These are phyloP conservation scores for Mallotus japonicus DNA, from an alignment of 441 rosid genomes.

Conservation along the genomic window DNA sequence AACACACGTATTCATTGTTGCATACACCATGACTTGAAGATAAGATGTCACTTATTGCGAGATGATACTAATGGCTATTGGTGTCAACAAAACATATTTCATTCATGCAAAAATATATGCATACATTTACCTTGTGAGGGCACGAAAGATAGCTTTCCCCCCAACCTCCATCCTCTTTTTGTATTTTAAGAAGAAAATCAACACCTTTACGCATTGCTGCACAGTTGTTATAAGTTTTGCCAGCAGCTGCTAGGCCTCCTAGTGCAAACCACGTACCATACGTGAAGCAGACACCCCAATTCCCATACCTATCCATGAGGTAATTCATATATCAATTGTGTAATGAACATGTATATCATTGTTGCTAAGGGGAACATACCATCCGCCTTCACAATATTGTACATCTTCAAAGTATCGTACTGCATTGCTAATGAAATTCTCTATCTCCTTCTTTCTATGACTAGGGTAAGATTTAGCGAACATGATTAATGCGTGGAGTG, in stretches of 20 bases:
- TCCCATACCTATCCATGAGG: conserved; percentile 29
- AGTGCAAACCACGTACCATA: conserved; percentile 50
- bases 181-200: conserved; percentile 36
- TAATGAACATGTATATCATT: neutral
- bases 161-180: conserved; percentile 53
- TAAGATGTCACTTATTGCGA: too few species aligned
- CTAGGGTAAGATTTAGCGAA: conserved; percentile 48
- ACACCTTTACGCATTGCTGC: conserved; percentile 34
- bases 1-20: too few species aligned
- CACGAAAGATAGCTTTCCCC: conserved; percentile 50
- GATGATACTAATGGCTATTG: too few species aligned
- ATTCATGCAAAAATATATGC: neutral
- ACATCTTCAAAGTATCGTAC: conserved; percentile 35
- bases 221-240: conserved; percentile 38
- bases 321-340: neutral
- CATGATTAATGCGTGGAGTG: conserved; percentile 42
- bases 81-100: too few species aligned
- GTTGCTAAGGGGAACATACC: conserved; percentile 27
- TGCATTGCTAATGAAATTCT: conserved; percentile 40
- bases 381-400: conserved; percentile 56
- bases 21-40: too few species aligned
- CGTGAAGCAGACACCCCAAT: conserved; percentile 51
- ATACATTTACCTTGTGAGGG: neutral
- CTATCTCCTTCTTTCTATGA: conserved; percentile 46
- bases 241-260: conserved; percentile 41